Evolutionary conservation across 306 rosid species (phyloP).

Genomic region (Astragalus glycyphyllos): DNA sequence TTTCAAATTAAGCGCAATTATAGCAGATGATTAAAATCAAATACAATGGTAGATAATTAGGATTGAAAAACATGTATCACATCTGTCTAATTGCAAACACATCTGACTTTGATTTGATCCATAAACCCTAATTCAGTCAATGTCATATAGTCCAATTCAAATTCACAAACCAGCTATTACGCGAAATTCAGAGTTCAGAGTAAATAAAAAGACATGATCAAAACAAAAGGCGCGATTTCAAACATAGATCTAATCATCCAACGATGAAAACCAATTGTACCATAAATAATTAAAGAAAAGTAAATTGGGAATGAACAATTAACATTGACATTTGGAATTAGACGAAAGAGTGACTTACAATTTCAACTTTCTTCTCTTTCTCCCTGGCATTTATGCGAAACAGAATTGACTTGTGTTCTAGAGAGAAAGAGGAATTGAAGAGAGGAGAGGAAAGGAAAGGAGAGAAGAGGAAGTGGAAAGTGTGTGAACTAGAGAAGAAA

Average conservation of each 20-base stretch:
- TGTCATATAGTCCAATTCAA: slow-evolving; percentile 20
- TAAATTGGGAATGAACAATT: neutral
- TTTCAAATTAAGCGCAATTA: neutral
- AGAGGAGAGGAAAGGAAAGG: neutral
- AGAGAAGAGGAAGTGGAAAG: neutral
- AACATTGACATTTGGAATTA: neutral
- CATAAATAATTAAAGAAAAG: neutral
- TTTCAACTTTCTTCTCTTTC: slow-evolving; percentile 64
- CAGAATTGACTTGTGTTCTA: neutral
- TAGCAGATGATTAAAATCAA: neutral
- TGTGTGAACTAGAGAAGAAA: slow-evolving; percentile 14
- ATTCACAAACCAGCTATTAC: neutral
- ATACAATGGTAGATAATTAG: slow-evolving; percentile 5
- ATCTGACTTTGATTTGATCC: slow-evolving; percentile 30
- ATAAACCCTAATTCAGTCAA: slow-evolving; percentile 47
- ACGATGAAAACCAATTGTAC: slow-evolving; percentile 23
- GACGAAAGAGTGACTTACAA: slow-evolving; percentile 55
- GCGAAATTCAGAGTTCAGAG: slow-evolving; percentile 39
- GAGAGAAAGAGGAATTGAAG: slow-evolving; percentile 24
- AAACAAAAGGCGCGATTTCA: slow-evolving; percentile 8
- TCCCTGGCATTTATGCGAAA: slow-evolving; percentile 58
- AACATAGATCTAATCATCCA: slow-evolving; percentile 39
- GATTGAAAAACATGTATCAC: slow-evolving; percentile 22
- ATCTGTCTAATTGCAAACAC: neutral
- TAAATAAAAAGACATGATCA: neutral